Evolutionary conservation across 129 eudicot genomes (phyloP).

Genomic region (Flaveria brownii): DNA sequence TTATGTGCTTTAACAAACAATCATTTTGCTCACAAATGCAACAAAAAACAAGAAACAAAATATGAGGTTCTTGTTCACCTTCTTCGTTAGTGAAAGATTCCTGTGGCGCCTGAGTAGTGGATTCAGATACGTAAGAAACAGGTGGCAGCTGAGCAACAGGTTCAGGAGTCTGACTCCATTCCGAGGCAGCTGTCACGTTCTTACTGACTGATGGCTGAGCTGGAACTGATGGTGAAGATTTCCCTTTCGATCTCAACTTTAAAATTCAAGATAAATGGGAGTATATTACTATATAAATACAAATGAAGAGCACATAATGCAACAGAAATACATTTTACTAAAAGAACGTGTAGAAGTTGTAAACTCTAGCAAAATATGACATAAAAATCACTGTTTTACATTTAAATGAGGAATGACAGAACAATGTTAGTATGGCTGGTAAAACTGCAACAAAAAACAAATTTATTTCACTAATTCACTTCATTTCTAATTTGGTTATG

Average conservation of each 20-base stretch:
- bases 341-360: not conserved
- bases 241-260: conserved; percentile 72
- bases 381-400: no score
- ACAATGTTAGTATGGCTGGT: not conserved
- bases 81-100: conserved; percentile 52
- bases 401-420: not conserved
- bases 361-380: not conserved
- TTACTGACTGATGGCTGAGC: conserved; percentile 41
- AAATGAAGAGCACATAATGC: conserved; percentile 6
- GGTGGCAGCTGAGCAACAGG: conserved; percentile 36
- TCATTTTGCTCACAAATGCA: not conserved
- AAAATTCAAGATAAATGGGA: not conserved
- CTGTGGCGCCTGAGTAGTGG: conserved; percentile 43
- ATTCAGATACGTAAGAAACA: conserved; percentile 35
- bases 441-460: not conserved
- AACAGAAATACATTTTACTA: not conserved
- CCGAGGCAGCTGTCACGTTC: conserved; percentile 28
- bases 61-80: conserved; percentile 38
- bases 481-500: not conserved
- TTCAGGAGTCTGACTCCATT: conserved; percentile 38
- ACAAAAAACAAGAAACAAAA: not conserved
- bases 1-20: not conserved
- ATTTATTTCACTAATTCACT: not conserved
- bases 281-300: conserved; percentile 9
- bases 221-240: conserved; percentile 48